Evolutionary conservation across 2,329 filamentous ascomycete genomes (phyloP), one percentile per base, ranked within the genome.

Genomic region (Zasmidium citrigriseum): DNA sequence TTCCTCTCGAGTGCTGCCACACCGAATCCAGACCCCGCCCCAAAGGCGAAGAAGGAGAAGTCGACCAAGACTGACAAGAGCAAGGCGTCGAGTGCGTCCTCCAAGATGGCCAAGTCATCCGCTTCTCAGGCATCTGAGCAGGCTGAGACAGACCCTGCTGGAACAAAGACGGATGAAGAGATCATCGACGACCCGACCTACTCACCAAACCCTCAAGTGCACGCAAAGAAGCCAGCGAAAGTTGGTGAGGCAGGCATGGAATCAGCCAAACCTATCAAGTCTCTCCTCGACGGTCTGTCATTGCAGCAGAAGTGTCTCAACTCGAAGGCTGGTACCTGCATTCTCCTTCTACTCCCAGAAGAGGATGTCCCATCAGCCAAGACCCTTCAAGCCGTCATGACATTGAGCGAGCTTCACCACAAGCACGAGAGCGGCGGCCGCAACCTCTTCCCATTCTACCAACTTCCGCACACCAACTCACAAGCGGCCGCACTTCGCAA

Each of bases 371-470:
- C 67, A 46, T 66, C 69, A 4, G 63, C 64, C 16, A 56, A 58
- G 18, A 63, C 64, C 0, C 57, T 54, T n/a, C 54, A 65, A 20
- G 78, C 75, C 16, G 77, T 93, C 2, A 73, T 77, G 20, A 85
- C 83, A 23, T 81, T 97, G 2, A 85, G 89, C 1, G 85, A 92
- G 55, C 83, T 97, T 55, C 85, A 88, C 53, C 84, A 89, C 74
- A 96, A 93, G 76, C 86, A 96, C 70, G 78, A 83, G 29, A 80
- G 86, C 63, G 82, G 82, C 50, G 81, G 87, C 54, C 84, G 84
- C 27, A 86, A 87, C 57, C 77, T 93, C 1, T 96, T 98, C 79
- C 91, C 93, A 22, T 89, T 96, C 76, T 93, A 89, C 72, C 86
- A 87, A 51, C 80, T 98, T 0, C 84, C 90, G 12, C 78, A 79